Evolutionary conservation across 2,329 filamentous ascomycete genomes (phyloP).

Genomic region (Pseudogymnoascus sp.): DNA sequence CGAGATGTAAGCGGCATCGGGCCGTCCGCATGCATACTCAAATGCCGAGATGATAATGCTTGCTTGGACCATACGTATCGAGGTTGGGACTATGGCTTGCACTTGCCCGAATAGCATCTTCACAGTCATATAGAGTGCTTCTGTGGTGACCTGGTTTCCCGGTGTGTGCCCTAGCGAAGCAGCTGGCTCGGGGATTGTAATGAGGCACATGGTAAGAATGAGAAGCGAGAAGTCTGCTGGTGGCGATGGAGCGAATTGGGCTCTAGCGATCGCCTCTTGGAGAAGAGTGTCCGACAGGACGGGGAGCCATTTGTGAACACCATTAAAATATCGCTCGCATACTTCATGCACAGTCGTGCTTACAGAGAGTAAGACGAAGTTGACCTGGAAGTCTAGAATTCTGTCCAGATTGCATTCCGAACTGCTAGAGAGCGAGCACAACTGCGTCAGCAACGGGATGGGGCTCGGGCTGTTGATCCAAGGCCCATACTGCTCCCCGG

Average conservation of each 20-base stretch:
- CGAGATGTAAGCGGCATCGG: constrained; percentile 22
- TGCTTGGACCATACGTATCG: constrained; percentile 20
- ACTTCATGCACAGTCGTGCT: constrained; percentile 15
- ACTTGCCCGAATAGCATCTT: constrained; percentile 25
- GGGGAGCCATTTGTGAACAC: constrained; percentile 22
- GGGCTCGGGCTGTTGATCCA: too few relatives aligned
- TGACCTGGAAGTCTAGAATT: too few relatives aligned
- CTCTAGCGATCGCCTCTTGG: constrained; percentile 16
- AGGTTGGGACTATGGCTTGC: constrained; percentile 21
- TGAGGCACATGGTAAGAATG: too few relatives aligned
- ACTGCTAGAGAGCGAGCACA: too few relatives aligned
- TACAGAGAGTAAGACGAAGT: too few relatives aligned
- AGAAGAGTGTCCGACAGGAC: constrained; percentile 23
- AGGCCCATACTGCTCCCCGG: too few relatives aligned
- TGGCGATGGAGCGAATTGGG: constrained; percentile 11
- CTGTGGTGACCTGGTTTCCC: constrained; percentile 18
- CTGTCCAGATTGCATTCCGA: too few relatives aligned
- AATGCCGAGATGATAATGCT: constrained; percentile 21
- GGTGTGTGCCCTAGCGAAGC: constrained; percentile 18
- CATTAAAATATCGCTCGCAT: constrained; percentile 19
- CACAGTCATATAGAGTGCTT: constrained; percentile 22
- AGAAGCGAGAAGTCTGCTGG: constrained; percentile 10
- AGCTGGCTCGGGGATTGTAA: constrained; percentile 22
- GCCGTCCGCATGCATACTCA: constrained; percentile 21
- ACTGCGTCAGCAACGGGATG: too few relatives aligned